Base-by-base conservation (phyloP, 2,329 filamentous ascomycete genomes). In the Lithohypha guttulata region DNA sequence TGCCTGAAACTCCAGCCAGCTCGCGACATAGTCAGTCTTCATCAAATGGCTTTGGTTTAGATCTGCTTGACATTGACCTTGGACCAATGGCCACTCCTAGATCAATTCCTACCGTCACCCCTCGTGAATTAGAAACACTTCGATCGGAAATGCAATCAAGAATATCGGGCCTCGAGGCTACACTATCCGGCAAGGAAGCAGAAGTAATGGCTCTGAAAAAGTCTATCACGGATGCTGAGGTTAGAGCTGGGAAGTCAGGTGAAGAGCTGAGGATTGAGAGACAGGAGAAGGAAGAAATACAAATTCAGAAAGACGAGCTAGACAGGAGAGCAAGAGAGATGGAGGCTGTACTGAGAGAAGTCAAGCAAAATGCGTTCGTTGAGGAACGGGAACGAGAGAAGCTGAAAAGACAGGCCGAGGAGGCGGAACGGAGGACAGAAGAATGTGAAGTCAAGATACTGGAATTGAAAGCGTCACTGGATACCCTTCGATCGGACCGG, bases 31-130 rank as follows among this genome's bases (percentile, higher is more conserved):
- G 53, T 26, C 51, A 49, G 46, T 47, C 43, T 25, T 38, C 35
- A 11, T 17, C 43, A 13, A 46, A 41, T 20, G 45, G 45, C 14
- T 35, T 49, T 9, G 49, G 49, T 18, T 36, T 47, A 34, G 48
- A 55, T 53, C 71, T 91, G 29, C 74, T 93, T 32, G 85, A 93
- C 60, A 91, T 93, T 56, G 91, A 96, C 53, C 81, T 96, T 7
- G 86, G 87, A n/a, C 85, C 89, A 0, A 78, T 86, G 50, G 86
- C 89, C 2, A 96, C 91, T 1, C 91, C 91, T 10, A 79, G 89
- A 45, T 94, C 85, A 40, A 75, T 96, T 25, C 91, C 91, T 0
- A 84, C 81, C 6, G 81, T 96, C 50, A 94, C 87, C 2, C 84
- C 91, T 2, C 78, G 91, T 22, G 91, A 98, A 62, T 69, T 96